These are phyloP conservation scores for Solanum sitiens DNA, from an alignment of 257 asterid genomes.

Conservation along the genomic window DNA sequence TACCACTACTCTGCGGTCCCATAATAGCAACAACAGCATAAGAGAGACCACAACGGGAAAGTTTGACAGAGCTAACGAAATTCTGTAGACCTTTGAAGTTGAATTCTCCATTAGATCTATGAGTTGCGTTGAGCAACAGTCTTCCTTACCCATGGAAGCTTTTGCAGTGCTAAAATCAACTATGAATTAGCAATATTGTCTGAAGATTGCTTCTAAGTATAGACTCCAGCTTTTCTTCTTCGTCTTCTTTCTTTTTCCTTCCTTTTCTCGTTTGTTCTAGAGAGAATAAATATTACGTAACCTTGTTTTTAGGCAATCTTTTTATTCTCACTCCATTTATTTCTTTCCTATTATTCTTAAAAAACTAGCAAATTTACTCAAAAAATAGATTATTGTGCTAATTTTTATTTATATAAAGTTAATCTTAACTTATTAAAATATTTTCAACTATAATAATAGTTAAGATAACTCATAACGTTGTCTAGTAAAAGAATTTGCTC, in stretches of 20 bases:
- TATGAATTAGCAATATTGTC: background rate
- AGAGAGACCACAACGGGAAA: slow-evolving; percentile 45
- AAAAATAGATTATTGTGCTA: background rate
- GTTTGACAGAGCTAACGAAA: slow-evolving; percentile 19
- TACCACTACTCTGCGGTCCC: slow-evolving; percentile 92
- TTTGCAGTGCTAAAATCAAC: background rate
- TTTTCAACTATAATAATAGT: background rate
- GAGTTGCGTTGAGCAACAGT: slow-evolving; percentile 24
- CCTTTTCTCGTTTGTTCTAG: background rate
- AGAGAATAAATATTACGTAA: background rate
- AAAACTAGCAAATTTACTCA: background rate
- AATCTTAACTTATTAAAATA: background rate
- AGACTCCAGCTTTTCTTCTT: background rate
- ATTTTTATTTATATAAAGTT: no score
- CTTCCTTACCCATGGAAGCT: background rate
- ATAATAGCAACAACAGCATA: slow-evolving; percentile 76
- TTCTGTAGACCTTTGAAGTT: slow-evolving; percentile 18
- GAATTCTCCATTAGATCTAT: slow-evolving; percentile 32
- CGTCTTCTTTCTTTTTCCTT: background rate
- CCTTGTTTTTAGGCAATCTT: background rate
- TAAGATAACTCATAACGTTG: no score
- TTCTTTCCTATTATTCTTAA: background rate
- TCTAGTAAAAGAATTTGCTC: no score
- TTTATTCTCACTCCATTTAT: background rate
- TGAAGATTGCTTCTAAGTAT: background rate